phyloP scores from a whole-genome alignment of 371 early-diverging fungal genomes.

The Mucor velutinosus region DNA sequence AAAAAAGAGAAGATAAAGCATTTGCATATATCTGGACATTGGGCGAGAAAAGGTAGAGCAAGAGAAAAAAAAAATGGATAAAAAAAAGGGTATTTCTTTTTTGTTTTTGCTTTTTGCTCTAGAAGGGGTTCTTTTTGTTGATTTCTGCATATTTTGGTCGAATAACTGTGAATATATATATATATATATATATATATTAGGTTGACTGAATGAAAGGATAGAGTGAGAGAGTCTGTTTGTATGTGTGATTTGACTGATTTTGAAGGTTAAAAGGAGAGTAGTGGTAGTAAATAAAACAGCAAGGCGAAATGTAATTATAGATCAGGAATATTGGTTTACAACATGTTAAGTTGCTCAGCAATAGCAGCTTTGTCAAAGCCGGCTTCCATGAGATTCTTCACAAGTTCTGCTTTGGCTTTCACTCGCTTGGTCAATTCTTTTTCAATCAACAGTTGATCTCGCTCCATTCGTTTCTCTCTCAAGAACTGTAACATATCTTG shows the following conservation, averaged over 20 bases:
- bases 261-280: not conserved
- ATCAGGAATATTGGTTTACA: slow-evolving; percentile 8
- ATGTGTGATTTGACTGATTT: not conserved
- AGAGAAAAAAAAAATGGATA: not conserved
- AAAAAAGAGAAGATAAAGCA: not conserved
- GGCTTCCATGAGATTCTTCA: slow-evolving; percentile 45
- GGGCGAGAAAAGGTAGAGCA: not conserved
- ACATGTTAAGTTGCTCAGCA: slow-evolving; percentile 41
- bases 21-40: not conserved
- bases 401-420: slow-evolving; percentile 49
- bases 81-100: not conserved
- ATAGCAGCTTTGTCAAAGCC: slow-evolving; percentile 48
- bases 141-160: not conserved
- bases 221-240: not conserved
- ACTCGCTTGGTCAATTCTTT: slow-evolving; percentile 46
- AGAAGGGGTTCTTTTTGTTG: not conserved
- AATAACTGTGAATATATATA: too few species aligned
- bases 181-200: not conserved
- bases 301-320: not conserved
- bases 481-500: slow-evolving; percentile 48
- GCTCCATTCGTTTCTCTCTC: slow-evolving; percentile 42
- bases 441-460: slow-evolving; percentile 46
- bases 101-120: not conserved
- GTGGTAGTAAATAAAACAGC: not conserved
- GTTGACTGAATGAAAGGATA: not conserved